Percentiles rank a stretch among this genome's conserved stretches.
phyloP scores from a whole-genome alignment of 441 rosid genomes.

The Arabidopsis lyrata region DNA sequence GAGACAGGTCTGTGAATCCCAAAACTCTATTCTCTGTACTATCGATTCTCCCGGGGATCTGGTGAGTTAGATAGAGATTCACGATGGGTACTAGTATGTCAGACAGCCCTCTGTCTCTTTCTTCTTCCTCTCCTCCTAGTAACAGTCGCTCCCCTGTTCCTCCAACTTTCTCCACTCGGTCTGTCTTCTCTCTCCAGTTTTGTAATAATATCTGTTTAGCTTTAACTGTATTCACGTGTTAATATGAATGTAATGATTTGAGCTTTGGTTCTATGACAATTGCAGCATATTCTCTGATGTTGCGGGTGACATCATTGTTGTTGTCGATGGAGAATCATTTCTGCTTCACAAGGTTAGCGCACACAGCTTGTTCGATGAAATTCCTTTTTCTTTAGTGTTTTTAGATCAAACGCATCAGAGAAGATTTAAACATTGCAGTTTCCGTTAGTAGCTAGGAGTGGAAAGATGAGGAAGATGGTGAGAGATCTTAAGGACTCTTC shows the following conservation, averaged over 20 bases:
- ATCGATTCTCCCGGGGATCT: constrained; percentile 1
- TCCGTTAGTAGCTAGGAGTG: constrained; percentile 86
- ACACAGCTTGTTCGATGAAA: constrained; percentile 3
- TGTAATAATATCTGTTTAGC: constrained; percentile 15
- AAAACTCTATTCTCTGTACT: neutral
- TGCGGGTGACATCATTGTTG: constrained; percentile 81
- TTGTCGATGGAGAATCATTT: constrained; percentile 79
- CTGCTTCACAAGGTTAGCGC: constrained; percentile 81
- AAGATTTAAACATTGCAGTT: constrained; percentile 52
- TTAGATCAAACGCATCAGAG: neutral
- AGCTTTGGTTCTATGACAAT: neutral
- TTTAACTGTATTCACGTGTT: neutral
- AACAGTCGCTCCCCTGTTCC: constrained; percentile 55
- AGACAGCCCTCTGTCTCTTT: constrained; percentile 34
- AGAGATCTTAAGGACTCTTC: constrained; percentile 64
- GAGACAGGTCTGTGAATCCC: constrained; percentile 22
- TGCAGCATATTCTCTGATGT: constrained; percentile 86
- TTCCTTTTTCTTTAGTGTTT: neutral
- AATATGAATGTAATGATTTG: neutral
- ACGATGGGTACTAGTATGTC: constrained; percentile 30
- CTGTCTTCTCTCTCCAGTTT: constrained; percentile 13
- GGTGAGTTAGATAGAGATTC: constrained; percentile 49
- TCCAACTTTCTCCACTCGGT: constrained; percentile 67
- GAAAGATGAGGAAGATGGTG: constrained; percentile 79
- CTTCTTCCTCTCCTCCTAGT: constrained; percentile 44